These are phyloP conservation scores for Russula brevipes DNA, from an alignment of 768 basidiomycete species.

Conservation along the genomic window DNA sequence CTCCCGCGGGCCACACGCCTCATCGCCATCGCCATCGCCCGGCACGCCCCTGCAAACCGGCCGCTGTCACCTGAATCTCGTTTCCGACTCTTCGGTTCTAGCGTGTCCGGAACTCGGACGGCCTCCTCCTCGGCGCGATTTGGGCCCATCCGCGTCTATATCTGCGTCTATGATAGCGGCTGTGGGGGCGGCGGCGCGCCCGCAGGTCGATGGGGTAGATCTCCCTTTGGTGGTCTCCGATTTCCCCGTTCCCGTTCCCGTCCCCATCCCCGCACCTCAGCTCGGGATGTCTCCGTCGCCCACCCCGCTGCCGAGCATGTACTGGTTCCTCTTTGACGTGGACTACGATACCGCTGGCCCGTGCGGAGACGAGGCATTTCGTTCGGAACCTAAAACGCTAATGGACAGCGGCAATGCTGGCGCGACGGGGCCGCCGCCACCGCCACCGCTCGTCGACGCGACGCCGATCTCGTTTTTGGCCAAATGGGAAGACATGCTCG, in stretches of 20 bases:
- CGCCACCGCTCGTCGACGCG: neutral
- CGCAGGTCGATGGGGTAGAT: neutral
- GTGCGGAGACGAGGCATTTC: neutral
- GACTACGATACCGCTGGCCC: neutral
- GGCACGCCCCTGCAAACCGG: neutral
- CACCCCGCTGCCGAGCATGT: conserved; percentile 12
- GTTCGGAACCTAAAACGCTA: neutral
- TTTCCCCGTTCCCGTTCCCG: too few relatives aligned
- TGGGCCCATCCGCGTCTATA: too few relatives aligned
- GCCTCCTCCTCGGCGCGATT: neutral
- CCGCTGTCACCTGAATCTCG: neutral
- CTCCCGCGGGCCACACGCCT: neutral
- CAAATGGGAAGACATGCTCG: conserved; percentile 19
- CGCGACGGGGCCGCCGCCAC: neutral
- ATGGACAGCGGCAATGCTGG: neutral
- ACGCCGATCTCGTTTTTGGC: conserved; percentile 20
- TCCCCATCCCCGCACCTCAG: neutral
- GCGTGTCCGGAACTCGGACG: neutral
- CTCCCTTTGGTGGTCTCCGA: too few relatives aligned
- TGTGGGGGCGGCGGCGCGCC: neutral
- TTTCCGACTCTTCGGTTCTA: neutral
- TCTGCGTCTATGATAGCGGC: neutral
- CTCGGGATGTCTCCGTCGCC: neutral
- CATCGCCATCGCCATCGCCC: neutral
- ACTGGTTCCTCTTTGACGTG: conserved; percentile 15